Conservation (phyloP, 371 early-diverging fungal genomes). For the Mortierella sp. region DNA sequence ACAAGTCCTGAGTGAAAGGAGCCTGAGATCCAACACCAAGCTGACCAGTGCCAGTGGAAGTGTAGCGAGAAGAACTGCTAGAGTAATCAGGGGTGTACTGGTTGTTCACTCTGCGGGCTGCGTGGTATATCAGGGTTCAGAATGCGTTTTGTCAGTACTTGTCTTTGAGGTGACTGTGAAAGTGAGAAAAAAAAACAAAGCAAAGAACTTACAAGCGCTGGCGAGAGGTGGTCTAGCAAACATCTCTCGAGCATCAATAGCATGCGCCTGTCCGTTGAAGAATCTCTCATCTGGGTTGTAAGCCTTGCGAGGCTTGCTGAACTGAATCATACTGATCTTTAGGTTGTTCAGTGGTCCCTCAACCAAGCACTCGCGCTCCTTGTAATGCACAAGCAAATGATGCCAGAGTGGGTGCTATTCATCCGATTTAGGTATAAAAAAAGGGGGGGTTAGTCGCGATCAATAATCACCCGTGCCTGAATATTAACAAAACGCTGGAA, state of each 20-base stretch:
- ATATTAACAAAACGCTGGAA: no score
- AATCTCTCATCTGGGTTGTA: constrained; percentile 75
- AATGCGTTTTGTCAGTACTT: background rate
- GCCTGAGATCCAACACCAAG: constrained; percentile 76
- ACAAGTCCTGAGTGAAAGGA: constrained; percentile 80
- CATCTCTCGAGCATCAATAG: constrained; percentile 76
- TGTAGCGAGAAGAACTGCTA: constrained; percentile 67
- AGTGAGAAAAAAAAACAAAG: background rate
- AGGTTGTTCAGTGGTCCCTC: constrained; percentile 95
- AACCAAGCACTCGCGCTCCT: constrained; percentile 90
- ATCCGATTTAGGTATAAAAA: background rate
- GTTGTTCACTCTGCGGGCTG: constrained; percentile 64
- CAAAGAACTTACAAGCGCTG: constrained; percentile 56
- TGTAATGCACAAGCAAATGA: constrained; percentile 93
- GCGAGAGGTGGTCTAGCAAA: constrained; percentile 73
- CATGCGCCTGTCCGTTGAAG: constrained; percentile 74
- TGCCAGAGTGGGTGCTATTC: constrained; percentile 93
- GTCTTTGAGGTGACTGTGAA: background rate
- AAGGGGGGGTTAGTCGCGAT: no score
- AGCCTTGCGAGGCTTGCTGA: constrained; percentile 79
- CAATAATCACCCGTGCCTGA: no score
- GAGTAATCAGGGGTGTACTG: constrained; percentile 69
- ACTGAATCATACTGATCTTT: constrained; percentile 87
- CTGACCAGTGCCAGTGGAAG: constrained; percentile 56
- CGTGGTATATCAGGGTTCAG: background rate